Percentiles rank a stretch among this genome's conserved stretches.
phyloP scores from a whole-genome alignment of 768 basidiomycete species.

The Auriscalpium microsporum region DNA sequence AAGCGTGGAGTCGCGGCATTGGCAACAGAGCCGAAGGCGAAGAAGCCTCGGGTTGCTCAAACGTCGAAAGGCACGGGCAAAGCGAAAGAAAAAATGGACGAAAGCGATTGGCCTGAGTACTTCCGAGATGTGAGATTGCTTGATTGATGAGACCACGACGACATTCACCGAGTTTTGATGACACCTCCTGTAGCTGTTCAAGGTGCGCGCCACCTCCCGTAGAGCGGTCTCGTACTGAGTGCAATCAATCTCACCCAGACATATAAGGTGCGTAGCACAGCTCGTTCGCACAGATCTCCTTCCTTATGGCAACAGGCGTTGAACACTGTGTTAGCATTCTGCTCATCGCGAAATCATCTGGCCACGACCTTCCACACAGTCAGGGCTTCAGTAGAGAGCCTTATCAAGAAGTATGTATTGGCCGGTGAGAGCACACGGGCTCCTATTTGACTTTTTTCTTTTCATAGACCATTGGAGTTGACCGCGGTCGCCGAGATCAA shows the following conservation, averaged over 20 bases:
- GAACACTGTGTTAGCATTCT: slow-evolving; percentile 84
- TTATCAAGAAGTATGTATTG: slow-evolving; percentile 59
- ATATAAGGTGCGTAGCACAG: too few species aligned
- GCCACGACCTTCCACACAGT: slow-evolving; percentile 73
- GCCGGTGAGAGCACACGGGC: neutral
- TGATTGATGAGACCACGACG: neutral
- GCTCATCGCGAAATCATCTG: slow-evolving; percentile 71
- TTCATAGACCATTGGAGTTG: slow-evolving; percentile 66
- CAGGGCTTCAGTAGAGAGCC: slow-evolving; percentile 68
- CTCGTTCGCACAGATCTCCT: too few species aligned
- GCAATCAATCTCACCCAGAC: too few species aligned
- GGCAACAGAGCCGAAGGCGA: too few species aligned
- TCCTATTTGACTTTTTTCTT: slow-evolving; percentile 1
- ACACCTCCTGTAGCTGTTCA: neutral
- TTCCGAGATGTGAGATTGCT: neutral
- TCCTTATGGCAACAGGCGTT: slow-evolving; percentile 45
- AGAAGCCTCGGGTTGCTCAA: neutral
- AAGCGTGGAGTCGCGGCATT: too few species aligned
- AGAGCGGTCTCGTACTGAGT: too few species aligned
- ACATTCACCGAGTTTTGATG: neutral
- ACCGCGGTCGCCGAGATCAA: slow-evolving; percentile 75
- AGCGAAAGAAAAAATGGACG: neutral
- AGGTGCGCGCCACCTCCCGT: neutral
- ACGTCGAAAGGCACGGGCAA: neutral
- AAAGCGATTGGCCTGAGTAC: neutral